Base-by-base conservation (phyloP, 2,329 filamentous ascomycete genomes). In the Exophiala sideris region DNA sequence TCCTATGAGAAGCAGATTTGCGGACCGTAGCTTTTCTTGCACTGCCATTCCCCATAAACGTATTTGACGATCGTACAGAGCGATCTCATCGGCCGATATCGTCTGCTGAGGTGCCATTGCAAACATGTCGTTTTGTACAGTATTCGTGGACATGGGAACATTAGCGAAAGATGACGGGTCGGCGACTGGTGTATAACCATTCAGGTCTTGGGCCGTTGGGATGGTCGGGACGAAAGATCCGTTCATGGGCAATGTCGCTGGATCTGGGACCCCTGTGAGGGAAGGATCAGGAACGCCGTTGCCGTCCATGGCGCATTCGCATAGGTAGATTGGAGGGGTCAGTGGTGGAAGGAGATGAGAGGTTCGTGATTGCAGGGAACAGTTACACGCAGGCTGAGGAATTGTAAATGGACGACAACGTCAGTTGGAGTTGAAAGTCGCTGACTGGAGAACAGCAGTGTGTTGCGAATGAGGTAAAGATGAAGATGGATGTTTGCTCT, bases 41-140 rank as follows among this genome's bases (percentile, higher is more conserved):
- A 94, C 94, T 66, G 94, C 86, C 67, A 97, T 89, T 40, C 94
- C 94, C 94, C 94, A 99, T 29, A 99, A 84, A 50, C 94, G 87
- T 66, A 99, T 96, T 71, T 99, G 94, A 46, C 94, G 86, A 73
- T 99, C 94, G 70, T 99, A 99, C 5, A 97, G 84, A 11, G 92
- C 94, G 66, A 97, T 95, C 69, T 99, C 94, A 72, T 97, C 94
- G 89, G 60, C 58, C n/a, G 62, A 58, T 2, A 64, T 61, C 10
- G 52, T 48, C 32, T 52, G 53, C 36, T 58, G 52, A n/a, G 50
- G 36, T 10, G 54, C 49, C 34, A 54, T 48, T 5, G 34, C 33
- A 14, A 56, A 48, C 47, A 63, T 54, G 5, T 38, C 48, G 16
- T 54, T 41, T 24, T 55, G 50, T 10, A 52, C 42, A 7, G 54